Base-by-base conservation (phyloP, 2,329 filamentous ascomycete species). In the Fusarium chlamydosporum region DNA sequence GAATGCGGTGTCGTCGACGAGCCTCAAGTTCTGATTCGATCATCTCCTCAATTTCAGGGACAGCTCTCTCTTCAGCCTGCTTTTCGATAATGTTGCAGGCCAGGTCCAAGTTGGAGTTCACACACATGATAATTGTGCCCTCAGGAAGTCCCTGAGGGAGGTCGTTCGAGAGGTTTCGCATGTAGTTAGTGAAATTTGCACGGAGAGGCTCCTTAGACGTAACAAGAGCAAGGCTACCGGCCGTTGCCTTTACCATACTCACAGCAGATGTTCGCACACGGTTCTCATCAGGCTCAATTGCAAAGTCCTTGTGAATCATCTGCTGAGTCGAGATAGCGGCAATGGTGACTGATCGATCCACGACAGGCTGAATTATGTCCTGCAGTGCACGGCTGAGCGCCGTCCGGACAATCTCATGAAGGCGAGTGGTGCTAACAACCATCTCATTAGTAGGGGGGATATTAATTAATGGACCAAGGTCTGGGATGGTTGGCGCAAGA, bases 101-200 rank as follows among this genome's bases (percentile, higher is more conserved):
- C 40, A 94, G 86, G 72, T 99, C 96, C 31, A 99, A 86, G 77
- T 99, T 99, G 70, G 96, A 95, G 78, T 98, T 99, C 65, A 99
- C 95, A 79, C 96, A 98, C 93, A 99, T 97, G 58, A 98, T 88
- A 65, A 99, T 96, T 33, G 96, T 92, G 8, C 96, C 96, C 80
- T 99, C 96, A 0, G 96, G 93, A 65, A 99, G 86, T 16, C 92
- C 92, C 54, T 93, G 91, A 55, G 93, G 89, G 37, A 97, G 86
- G 37, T 90, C 88, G 48, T 81, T 83, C 4, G 88, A 85, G n/a
- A 90, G 79, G 48, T 85, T 85, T 53, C 96, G 91, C 78, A 99
- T 94, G 76, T 98, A 97, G 80, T 98, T 99, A 55, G 92, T 96
- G 79, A 99, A 97, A 81, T 96, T 98, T 79, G 96, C 96, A 64